phyloP scores from a whole-genome alignment of 495 filamentous ascomycete genomes.

The Tuber indicum region DNA sequence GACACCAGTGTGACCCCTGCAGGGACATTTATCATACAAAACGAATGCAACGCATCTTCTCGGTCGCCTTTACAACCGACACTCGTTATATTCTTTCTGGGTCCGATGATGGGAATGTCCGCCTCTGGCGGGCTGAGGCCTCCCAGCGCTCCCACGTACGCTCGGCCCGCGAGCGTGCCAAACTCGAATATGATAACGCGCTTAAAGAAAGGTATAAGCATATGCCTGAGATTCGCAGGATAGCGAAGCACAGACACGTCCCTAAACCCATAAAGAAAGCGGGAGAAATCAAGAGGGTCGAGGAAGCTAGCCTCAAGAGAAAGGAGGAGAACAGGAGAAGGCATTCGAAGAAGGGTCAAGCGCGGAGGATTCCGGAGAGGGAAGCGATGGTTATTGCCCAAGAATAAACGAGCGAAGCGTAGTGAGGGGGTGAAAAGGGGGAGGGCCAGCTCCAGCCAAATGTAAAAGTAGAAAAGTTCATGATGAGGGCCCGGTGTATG shows the following conservation, averaged over 20 bases:
- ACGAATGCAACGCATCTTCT: constrained; percentile 96
- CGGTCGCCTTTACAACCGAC: constrained; percentile 74
- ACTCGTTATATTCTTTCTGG: constrained; percentile 79
- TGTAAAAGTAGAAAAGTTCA: neutral
- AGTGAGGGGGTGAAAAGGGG: neutral
- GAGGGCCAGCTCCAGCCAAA: neutral
- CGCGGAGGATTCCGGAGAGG: constrained; percentile 69
- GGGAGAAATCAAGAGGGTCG: constrained; percentile 88
- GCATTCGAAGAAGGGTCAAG: constrained; percentile 72
- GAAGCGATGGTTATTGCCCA: constrained; percentile 83
- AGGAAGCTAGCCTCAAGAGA: constrained; percentile 77
- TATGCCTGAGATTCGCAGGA: constrained; percentile 92
- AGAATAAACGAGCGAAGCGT: constrained; percentile 49
- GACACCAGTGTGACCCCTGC: neutral
- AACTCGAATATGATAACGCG: constrained; percentile 86
- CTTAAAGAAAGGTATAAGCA: constrained; percentile 79
- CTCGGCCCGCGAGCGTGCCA: constrained; percentile 69
- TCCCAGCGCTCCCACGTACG: constrained; percentile 79
- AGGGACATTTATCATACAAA: constrained; percentile 96
- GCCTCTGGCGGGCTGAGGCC: constrained; percentile 87
- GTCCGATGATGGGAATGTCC: constrained; percentile 87
- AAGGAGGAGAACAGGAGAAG: constrained; percentile 90
- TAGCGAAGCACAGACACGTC: constrained; percentile 81
- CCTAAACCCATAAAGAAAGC: constrained; percentile 97
- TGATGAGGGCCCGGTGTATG: neutral